Evolutionary conservation across 805 yeast genomes (phyloP).

Genomic region (Yarrowia sp.): DNA sequence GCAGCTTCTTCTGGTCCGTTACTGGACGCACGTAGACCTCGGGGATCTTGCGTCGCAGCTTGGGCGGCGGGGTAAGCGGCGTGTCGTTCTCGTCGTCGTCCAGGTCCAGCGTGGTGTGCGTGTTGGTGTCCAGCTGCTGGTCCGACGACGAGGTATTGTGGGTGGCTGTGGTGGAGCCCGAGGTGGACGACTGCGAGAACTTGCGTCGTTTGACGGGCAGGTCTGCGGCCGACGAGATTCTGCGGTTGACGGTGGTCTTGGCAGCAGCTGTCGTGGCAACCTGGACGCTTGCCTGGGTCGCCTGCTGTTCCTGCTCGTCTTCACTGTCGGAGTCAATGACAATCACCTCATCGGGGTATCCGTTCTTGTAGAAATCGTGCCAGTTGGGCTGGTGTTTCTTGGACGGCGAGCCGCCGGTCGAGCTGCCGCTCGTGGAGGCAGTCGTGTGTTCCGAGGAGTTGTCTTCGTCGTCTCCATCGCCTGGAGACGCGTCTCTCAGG

Average conservation of each 20-base stretch:
- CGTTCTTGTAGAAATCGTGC: slow-evolving; percentile 48
- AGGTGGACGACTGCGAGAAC: slow-evolving; percentile 33
- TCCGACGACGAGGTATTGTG: slow-evolving; percentile 28
- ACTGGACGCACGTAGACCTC: slow-evolving; percentile 47
- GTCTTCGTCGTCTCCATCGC: slow-evolving; percentile 33
- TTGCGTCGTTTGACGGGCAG: slow-evolving; percentile 29
- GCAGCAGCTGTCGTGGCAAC: neutral
- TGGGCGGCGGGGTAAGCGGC: slow-evolving; percentile 41
- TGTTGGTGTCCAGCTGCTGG: slow-evolving; percentile 9
- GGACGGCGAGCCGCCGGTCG: slow-evolving; percentile 24
- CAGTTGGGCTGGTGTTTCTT: slow-evolving; percentile 43
- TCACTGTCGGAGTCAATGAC: slow-evolving; percentile 47
- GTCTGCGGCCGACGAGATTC: slow-evolving; percentile 15
- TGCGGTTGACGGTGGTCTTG: neutral
- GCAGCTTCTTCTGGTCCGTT: slow-evolving; percentile 40
- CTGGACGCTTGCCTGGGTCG: neutral
- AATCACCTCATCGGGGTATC: slow-evolving; percentile 48
- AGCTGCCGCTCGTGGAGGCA: slow-evolving; percentile 10
- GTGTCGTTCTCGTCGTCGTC: slow-evolving; percentile 26
- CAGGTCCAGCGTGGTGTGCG: slow-evolving; percentile 34
- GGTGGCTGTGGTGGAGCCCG: slow-evolving; percentile 37
- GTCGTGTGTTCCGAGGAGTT: slow-evolving; percentile 31
- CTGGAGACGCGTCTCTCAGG: slow-evolving; percentile 28
- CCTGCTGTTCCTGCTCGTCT: slow-evolving; percentile 4
- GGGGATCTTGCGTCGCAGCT: slow-evolving; percentile 46